These are phyloP conservation scores for Fusarium sarcochroum DNA, from an alignment of 2,329 filamentous ascomycete genomes.

Conservation along the genomic window DNA sequence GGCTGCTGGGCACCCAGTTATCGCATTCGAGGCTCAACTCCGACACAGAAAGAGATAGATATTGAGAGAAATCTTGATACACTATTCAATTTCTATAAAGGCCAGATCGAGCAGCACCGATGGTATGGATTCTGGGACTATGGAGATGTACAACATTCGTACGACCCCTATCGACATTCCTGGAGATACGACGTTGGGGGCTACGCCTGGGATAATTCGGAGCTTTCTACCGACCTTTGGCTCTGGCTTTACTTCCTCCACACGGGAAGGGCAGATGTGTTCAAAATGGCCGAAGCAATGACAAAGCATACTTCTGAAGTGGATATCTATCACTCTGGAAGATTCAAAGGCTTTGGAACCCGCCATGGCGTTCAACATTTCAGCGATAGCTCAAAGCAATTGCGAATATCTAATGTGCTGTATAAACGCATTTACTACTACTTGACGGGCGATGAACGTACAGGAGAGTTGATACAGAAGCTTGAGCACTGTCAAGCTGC, in stretches of 20 bases:
- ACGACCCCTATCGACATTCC: slow-evolving; percentile 69
- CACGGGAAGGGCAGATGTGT: slow-evolving; percentile 69
- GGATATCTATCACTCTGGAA: slow-evolving; percentile 71
- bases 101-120: slow-evolving; percentile 67
- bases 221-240: slow-evolving; percentile 73
- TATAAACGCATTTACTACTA: slow-evolving; percentile 68
- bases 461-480: slow-evolving; percentile 58
- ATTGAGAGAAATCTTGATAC: slow-evolving; percentile 69
- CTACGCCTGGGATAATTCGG: slow-evolving; percentile 75
- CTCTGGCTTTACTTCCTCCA: slow-evolving; percentile 74
- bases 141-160: slow-evolving; percentile 74
- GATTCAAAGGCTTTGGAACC: slow-evolving; percentile 71
- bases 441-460: slow-evolving; percentile 69
- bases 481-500: slow-evolving; percentile 28
- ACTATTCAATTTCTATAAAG: slow-evolving; percentile 67
- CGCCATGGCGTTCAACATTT: slow-evolving; percentile 75
- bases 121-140: slow-evolving; percentile 76
- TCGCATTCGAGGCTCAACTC: slow-evolving; percentile 1
- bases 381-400: slow-evolving; percentile 72
- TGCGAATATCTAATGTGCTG: slow-evolving; percentile 60
- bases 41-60: slow-evolving; percentile 49
- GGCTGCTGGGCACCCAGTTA: slow-evolving; percentile 33
- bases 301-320: slow-evolving; percentile 72
- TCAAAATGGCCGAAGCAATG: slow-evolving; percentile 70
- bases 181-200: slow-evolving; percentile 75